Conservation (phyloP, 208 protist species). For the Leishmania gerbilli region DNA sequence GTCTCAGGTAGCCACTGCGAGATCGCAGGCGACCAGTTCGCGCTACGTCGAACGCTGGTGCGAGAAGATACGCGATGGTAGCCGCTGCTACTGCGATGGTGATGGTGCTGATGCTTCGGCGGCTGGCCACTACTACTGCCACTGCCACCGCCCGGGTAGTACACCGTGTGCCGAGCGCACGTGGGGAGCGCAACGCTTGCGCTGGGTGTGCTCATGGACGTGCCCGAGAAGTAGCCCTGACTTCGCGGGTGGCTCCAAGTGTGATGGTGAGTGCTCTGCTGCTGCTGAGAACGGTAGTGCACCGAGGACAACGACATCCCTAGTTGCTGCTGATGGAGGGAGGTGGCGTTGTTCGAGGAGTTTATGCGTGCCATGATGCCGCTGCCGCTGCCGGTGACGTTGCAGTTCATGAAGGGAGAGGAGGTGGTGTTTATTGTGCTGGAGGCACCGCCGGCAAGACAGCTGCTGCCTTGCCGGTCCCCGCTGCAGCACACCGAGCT, state of each 20-base stretch:
- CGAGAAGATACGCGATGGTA: neutral
- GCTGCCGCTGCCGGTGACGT: neutral
- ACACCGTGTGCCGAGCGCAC: neutral
- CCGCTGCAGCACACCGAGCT: slow-evolving; percentile 15
- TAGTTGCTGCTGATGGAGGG: neutral
- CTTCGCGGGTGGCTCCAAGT: neutral
- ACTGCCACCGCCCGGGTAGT: neutral
- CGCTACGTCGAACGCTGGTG: slow-evolving; percentile 15
- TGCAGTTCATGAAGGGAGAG: neutral
- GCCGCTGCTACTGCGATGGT: slow-evolving; percentile 8
- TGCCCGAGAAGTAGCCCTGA: neutral
- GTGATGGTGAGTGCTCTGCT: neutral
- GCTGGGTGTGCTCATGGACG: neutral
- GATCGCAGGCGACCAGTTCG: slow-evolving; percentile 12
- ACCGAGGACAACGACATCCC: neutral
- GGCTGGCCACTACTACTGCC: neutral
- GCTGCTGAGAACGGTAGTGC: neutral
- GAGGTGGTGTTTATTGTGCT: neutral
- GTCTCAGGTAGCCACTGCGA: slow-evolving; percentile 17
- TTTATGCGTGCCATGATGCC: neutral
- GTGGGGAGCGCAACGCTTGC: neutral
- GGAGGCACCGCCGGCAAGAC: neutral
- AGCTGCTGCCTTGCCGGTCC: slow-evolving; percentile 12
- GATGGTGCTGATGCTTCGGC: neutral
- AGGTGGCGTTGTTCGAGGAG: neutral